Evolutionary conservation across 1,284 basidiomycete genomes (phyloP), one percentile per base, ranked within the genome.

Genomic region (Rugosomyces carneus): DNA sequence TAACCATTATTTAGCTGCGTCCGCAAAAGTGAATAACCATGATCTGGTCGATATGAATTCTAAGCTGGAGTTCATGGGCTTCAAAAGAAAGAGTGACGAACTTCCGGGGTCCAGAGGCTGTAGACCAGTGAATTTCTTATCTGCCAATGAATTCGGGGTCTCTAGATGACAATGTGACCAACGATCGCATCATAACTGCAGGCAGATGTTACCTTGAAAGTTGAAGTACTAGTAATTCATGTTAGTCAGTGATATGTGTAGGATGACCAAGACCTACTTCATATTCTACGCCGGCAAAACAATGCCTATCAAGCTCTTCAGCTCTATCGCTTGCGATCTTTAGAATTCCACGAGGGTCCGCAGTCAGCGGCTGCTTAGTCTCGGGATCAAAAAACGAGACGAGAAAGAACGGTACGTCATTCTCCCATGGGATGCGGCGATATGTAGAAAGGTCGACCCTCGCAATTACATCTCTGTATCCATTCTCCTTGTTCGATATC

Each of bases 381-480:
- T 89, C 83, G 1, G 92, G 90, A 61, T 96, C 87, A 42, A 88
- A 61, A 71, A 96, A 98, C 3, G 86, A 87, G 27, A 95, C 76
- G 3, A 99, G 73, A 72, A 98, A 98, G 69, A 98, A 92, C 0
- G 94, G 90, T 1, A 93, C 80, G 53, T 94, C 78, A 57, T 87
- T 73, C 64, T 98, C 93, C 93, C 93, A 97, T 47, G 92, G 88
- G 44, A 97, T 85, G 15, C 89, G 78, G 13, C 95, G 82, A 61
- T 76, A 93, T 0, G 88, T 90, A 0, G 84, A 80, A 15, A 95
- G 72, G 61, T 97, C 93, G 50, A 96, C 86, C 37, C 72, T 67
- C 8, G 93, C 93, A 21, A 89, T 68, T 23, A 99, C 66, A 61
- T 99, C 94, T 13, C 84, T 81, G 64, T 93, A 98, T 0, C 95